These are phyloP conservation scores for Vanrija sp. DNA, from an alignment of 1,284 basidiomycete species.

Conservation along the genomic window DNA sequence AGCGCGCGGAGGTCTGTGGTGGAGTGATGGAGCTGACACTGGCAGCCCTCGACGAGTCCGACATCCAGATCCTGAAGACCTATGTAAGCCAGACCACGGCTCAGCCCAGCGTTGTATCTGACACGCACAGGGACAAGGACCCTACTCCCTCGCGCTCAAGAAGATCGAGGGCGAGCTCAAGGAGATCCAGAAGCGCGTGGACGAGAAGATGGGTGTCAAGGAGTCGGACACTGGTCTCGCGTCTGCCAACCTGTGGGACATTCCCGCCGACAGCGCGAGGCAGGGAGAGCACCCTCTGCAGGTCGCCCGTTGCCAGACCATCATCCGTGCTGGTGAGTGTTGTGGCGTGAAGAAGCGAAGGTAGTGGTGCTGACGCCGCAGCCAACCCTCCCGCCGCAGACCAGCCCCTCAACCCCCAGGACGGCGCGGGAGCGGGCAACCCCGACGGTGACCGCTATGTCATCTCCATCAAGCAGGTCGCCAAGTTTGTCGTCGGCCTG, in stretches of 20 bases:
- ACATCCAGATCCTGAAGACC: slow-evolving; percentile 98
- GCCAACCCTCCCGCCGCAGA: slow-evolving; percentile 63
- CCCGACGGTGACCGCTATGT: slow-evolving; percentile 96
- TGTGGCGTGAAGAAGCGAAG: background rate
- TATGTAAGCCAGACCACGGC: slow-evolving; percentile 59
- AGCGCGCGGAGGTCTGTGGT: background rate
- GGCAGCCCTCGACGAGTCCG: slow-evolving; percentile 89
- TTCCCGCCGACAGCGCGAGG: slow-evolving; percentile 69
- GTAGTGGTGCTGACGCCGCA: slow-evolving; percentile 26
- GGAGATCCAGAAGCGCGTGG: slow-evolving; percentile 93
- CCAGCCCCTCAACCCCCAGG: slow-evolving; percentile 42
- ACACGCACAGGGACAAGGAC: slow-evolving; percentile 80
- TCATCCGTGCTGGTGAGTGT: slow-evolving; percentile 65
- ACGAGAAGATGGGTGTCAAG: slow-evolving; percentile 97
- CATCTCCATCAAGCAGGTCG: slow-evolving; percentile 99
- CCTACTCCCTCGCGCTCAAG: slow-evolving; percentile 86
- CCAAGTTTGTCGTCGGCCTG: slow-evolving; percentile 97
- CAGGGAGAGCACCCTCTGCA: slow-evolving; percentile 92
- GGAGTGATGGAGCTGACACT: slow-evolving; percentile 5
- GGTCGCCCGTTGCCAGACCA: slow-evolving; percentile 98
- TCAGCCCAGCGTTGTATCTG: background rate
- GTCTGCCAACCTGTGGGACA: slow-evolving; percentile 94
- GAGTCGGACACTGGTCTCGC: slow-evolving; percentile 98
- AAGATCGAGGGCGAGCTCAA: slow-evolving; percentile 89
- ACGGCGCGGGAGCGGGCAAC: slow-evolving; percentile 48